Conservation (phyloP, 2,329 filamentous ascomycete genomes). For the Emergomyces orientalis region DNA sequence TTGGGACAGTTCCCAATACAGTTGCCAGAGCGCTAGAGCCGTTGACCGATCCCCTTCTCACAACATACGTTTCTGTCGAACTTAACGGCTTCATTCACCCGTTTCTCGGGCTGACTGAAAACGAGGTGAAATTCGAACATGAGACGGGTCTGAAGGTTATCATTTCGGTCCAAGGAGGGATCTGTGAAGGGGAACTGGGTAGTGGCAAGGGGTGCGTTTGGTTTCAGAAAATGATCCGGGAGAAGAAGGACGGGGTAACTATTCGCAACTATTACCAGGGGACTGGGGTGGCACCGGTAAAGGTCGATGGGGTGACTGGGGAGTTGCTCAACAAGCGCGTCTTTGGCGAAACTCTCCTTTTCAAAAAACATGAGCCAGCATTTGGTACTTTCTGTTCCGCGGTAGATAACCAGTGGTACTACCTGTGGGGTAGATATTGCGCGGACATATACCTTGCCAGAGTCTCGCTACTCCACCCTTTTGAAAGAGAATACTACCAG, state of each 20-base stretch:
- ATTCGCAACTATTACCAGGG: constrained; percentile 6
- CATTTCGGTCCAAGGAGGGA: constrained; percentile 9
- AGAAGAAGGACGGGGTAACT: background rate
- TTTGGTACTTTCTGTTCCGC: constrained; percentile 16
- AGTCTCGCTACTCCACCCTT: constrained; percentile 9
- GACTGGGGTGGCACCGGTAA: constrained; percentile 12
- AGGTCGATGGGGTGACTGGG: constrained; percentile 8
- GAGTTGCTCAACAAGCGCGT: constrained; percentile 7
- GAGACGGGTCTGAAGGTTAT: constrained; percentile 4
- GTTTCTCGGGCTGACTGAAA: constrained; percentile 10
- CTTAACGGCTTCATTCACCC: constrained; percentile 5
- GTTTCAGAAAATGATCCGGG: constrained; percentile 10
- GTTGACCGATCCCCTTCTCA: constrained; percentile 1
- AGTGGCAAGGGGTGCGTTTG: constrained; percentile 13
- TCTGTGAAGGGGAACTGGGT: constrained; percentile 7
- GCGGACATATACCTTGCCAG: constrained; percentile 14
- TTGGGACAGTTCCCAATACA: constrained; percentile 8
- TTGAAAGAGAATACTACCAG: constrained; percentile 11
- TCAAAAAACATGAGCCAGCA: constrained; percentile 10
- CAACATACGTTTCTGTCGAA: constrained; percentile 5
- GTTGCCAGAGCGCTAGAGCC: constrained; percentile 6
- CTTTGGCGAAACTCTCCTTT: constrained; percentile 7
- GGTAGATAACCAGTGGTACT: constrained; percentile 9
- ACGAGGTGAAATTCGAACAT: constrained; percentile 9
- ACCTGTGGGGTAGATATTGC: constrained; percentile 13